phyloP scores from a whole-genome alignment of 352 stramenopile species.

The Pythium plurisporium region DNA sequence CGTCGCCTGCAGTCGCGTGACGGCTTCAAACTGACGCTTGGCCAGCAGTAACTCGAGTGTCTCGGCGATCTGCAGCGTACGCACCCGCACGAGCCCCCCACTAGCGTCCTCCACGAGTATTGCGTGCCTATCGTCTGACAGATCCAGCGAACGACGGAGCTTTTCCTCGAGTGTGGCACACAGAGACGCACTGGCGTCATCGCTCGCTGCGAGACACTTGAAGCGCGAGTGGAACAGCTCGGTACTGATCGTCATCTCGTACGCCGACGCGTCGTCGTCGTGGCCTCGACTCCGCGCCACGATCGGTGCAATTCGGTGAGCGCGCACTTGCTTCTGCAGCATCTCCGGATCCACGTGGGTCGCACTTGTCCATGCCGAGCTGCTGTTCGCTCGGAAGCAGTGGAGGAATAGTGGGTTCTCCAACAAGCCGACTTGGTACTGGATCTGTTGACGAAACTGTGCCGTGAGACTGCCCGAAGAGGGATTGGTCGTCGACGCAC shows the following conservation, averaged over 20 bases:
- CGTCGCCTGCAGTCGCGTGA: conserved; percentile 12
- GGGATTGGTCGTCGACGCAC: too few relatives aligned
- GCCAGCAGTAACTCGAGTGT: conserved; percentile 18
- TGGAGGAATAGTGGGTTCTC: conserved; percentile 20
- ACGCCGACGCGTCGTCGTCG: not conserved
- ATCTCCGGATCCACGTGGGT: not conserved
- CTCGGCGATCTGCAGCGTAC: conserved; percentile 11
- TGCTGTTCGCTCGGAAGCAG: conserved; percentile 15
- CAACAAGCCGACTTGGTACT: not conserved
- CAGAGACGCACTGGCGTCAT: not conserved
- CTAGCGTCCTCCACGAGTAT: not conserved
- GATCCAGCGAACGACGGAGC: conserved; percentile 1
- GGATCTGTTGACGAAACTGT: conserved; percentile 21
- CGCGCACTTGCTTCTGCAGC: conserved; percentile 15
- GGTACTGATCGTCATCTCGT: conserved; percentile 4
- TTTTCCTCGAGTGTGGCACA: too few relatives aligned
- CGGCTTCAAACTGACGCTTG: conserved; percentile 14
- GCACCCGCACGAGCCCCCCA: not conserved
- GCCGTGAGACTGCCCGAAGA: conserved; percentile 8
- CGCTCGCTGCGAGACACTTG: not conserved
- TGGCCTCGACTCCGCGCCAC: not conserved
- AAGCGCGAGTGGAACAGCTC: conserved; percentile 11
- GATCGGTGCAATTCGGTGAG: conserved; percentile 15
- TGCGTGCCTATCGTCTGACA: not conserved
- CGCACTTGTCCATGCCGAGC: not conserved